Percentiles rank a stretch among this genome's conserved stretches.
These are phyloP conservation scores for Phytophthora brassicae DNA, from an alignment of 352 stramenopile genomes.

Conservation along the genomic window DNA sequence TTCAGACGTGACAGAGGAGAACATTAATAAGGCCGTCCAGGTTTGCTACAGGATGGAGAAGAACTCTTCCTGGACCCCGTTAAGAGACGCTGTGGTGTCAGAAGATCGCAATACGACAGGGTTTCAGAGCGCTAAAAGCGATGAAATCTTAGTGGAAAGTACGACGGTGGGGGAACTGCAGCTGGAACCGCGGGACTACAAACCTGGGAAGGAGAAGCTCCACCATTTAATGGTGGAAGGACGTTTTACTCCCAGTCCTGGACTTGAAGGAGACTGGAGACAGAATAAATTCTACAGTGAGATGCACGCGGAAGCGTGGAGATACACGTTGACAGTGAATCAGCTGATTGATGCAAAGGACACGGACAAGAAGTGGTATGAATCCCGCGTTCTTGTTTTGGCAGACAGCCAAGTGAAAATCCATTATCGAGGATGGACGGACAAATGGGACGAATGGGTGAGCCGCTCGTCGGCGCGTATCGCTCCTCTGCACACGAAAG, in stretches of 20 bases:
- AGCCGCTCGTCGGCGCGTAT: constrained; percentile 86
- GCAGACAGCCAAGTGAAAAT: constrained; percentile 72
- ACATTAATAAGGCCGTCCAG: constrained; percentile 39
- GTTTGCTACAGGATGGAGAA: constrained; percentile 54
- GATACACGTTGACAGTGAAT: constrained; percentile 48
- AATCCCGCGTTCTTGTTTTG: constrained; percentile 60
- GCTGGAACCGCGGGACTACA: constrained; percentile 57
- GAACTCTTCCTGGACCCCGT: constrained; percentile 39
- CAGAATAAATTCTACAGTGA: constrained; percentile 64
- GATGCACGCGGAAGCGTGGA: constrained; percentile 60
- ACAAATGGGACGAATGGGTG: constrained; percentile 97
- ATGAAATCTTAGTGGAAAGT: constrained; percentile 23
- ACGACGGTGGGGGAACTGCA: constrained; percentile 49
- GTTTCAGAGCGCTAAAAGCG: constrained; percentile 11
- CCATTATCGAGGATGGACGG: constrained; percentile 97
- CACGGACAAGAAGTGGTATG: constrained; percentile 81
- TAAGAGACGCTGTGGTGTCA: constrained; percentile 33
- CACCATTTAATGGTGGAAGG: constrained; percentile 68
- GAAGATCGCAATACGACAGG: constrained; percentile 14
- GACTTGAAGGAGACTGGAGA: constrained; percentile 42
- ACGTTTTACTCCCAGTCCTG: constrained; percentile 20
- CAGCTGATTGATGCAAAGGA: constrained; percentile 79
- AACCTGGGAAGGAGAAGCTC: constrained; percentile 55
- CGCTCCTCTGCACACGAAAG: constrained; percentile 87
- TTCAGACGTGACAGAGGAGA: constrained; percentile 29